These are phyloP conservation scores for Tetraselmis chui DNA, from an alignment of 139 green algal genomes.

Conservation along the genomic window DNA sequence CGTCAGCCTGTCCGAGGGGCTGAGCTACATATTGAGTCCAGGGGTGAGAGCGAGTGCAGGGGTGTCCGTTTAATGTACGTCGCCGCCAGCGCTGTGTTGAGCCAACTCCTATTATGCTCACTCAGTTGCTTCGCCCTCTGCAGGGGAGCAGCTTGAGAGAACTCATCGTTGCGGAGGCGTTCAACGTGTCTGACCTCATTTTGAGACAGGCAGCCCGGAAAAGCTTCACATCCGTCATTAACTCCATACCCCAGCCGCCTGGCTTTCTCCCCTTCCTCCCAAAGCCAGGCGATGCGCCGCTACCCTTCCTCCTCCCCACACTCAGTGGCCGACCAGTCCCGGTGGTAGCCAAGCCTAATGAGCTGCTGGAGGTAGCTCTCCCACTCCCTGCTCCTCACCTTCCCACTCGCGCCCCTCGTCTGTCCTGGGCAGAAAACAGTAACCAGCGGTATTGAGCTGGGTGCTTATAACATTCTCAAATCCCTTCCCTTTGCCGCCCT, in stretches of 20 bases:
- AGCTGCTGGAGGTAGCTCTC: neutral
- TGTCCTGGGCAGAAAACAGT: too few relatives aligned
- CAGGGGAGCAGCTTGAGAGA: neutral
- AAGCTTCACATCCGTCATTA: neutral
- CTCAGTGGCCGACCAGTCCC: neutral
- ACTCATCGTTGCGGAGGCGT: neutral
- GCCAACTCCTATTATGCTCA: too few relatives aligned
- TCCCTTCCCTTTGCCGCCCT: neutral
- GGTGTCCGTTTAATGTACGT: too few relatives aligned
- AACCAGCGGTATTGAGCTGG: too few relatives aligned
- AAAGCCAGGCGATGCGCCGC: neutral
- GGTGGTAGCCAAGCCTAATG: neutral
- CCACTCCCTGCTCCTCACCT: neutral
- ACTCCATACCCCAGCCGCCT: neutral
- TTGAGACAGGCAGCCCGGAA: neutral
- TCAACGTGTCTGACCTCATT: neutral
- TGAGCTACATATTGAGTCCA: neutral
- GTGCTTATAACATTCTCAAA: too few relatives aligned
- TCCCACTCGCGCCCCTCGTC: neutral
- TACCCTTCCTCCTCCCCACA: neutral
- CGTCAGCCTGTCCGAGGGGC: conserved; percentile 4
- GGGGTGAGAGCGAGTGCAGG: neutral
- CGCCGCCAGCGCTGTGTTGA: too few relatives aligned
- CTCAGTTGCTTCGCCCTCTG: neutral
- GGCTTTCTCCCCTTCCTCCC: neutral